Conservation (phyloP, 805 yeast genomes). For the Myxozyma vanderwaltii region DNA sequence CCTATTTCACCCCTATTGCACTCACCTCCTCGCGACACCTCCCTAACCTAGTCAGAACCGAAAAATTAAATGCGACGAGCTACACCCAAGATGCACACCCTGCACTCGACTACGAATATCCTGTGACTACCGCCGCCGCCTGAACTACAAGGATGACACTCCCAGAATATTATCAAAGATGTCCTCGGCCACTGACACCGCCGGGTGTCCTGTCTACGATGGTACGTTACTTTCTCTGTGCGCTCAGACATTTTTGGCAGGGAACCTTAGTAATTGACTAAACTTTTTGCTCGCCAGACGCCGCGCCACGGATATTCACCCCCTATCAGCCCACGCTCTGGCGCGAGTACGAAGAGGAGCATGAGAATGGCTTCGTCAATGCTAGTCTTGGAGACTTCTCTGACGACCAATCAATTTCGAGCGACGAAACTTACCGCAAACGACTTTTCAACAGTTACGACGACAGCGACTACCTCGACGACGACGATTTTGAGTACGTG, state of each 20-base stretch:
- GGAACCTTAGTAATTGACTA: neutral
- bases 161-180: constrained; percentile 25
- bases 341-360: constrained; percentile 20
- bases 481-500: neutral
- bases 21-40: neutral
- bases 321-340: constrained; percentile 20
- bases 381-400: constrained; percentile 5
- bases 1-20: neutral
- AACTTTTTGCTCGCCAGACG: neutral
- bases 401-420: neutral
- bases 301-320: constrained; percentile 16
- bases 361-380: constrained; percentile 26
- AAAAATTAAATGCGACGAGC: constrained; percentile 31
- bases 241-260: neutral
- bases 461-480: constrained; percentile 8
- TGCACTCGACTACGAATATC: constrained; percentile 22
- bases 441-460: neutral
- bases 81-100: constrained; percentile 27
- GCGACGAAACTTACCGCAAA: neutral
- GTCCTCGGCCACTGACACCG: constrained; percentile 17
- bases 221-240: constrained; percentile 3
- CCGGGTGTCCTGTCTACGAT: constrained; percentile 32
- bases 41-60: constrained; percentile 12
- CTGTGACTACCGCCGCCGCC: constrained; percentile 27
- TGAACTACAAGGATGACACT: constrained; percentile 31